phyloP scores from a whole-genome alignment of 1,284 basidiomycete species.

The Moesziomyces antarcticus region DNA sequence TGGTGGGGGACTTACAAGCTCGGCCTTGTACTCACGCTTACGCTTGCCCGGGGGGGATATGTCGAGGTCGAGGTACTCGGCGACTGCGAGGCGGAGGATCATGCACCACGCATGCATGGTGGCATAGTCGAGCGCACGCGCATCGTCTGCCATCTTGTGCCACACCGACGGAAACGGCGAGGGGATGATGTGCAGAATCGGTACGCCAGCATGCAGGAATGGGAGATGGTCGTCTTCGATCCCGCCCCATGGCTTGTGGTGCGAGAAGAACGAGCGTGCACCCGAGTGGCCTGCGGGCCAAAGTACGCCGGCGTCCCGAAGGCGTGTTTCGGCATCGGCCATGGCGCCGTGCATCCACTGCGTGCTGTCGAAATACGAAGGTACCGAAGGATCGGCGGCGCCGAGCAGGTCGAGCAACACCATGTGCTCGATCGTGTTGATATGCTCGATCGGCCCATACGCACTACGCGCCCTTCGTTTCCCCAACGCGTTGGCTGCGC shows the following conservation, averaged over 20 bases:
- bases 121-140: constrained; percentile 82
- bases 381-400: constrained; percentile 48
- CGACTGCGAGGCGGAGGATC: constrained; percentile 85
- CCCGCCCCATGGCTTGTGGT: constrained; percentile 71
- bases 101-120: constrained; percentile 86
- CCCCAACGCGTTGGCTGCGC: background rate
- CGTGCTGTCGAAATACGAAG: constrained; percentile 55
- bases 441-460: constrained; percentile 44
- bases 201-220: constrained; percentile 85
- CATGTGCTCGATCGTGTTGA: constrained; percentile 64
- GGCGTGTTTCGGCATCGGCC: constrained; percentile 44
- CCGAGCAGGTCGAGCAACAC: constrained; percentile 65
- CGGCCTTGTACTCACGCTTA: constrained; percentile 11
- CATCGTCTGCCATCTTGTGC: constrained; percentile 93
- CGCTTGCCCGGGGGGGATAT: background rate
- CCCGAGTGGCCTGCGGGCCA: constrained; percentile 28
- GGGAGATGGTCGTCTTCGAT: constrained; percentile 96
- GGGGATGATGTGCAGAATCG: constrained; percentile 88
- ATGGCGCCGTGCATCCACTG: constrained; percentile 55
- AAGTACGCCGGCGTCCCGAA: constrained; percentile 28
- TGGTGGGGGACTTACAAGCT: constrained; percentile 39
- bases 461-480: constrained; percentile 24
- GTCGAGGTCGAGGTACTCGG: constrained; percentile 85
- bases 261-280: constrained; percentile 31
- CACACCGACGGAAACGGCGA: constrained; percentile 90